Evolutionary conservation across 208 protist species (phyloP).

Genomic region (Acanthamoeba healyi): DNA sequence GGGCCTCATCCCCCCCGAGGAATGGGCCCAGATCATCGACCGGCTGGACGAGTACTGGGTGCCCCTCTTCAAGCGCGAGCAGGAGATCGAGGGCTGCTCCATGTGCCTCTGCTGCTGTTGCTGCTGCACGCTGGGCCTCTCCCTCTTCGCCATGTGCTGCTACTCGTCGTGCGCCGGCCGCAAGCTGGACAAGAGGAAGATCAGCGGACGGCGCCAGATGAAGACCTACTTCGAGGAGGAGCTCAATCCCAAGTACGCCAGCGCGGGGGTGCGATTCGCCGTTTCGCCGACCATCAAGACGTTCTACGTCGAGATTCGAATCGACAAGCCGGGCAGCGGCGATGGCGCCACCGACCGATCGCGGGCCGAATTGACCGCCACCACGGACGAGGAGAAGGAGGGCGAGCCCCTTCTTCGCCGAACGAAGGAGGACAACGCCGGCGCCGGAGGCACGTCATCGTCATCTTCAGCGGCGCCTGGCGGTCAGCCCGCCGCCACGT

Average conservation of each 20-base stretch:
- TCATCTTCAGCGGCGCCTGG: neutral
- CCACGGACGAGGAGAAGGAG: slow-evolving; percentile 14
- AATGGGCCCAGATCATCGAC: slow-evolving; percentile 57
- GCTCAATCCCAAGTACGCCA: slow-evolving; percentile 7
- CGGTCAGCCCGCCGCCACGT: neutral
- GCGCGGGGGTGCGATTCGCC: neutral
- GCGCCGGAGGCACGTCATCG: neutral
- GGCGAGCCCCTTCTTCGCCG: slow-evolving; percentile 28
- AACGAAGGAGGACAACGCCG: neutral
- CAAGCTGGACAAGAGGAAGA: slow-evolving; percentile 1
- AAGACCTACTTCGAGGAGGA: slow-evolving; percentile 63
- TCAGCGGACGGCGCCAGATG: neutral
- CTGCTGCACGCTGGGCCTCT: slow-evolving; percentile 39
- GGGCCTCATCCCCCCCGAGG: slow-evolving; percentile 10
- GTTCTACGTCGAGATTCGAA: slow-evolving; percentile 62
- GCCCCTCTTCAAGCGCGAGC: slow-evolving; percentile 23
- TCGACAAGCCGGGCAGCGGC: neutral
- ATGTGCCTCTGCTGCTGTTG: slow-evolving; percentile 60
- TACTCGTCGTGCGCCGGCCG: slow-evolving; percentile 21
- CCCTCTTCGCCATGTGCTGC: slow-evolving; percentile 55
- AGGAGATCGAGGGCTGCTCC: slow-evolving; percentile 54
- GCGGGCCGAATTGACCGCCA: neutral
- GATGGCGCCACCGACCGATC: neutral
- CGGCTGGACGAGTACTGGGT: slow-evolving; percentile 37
- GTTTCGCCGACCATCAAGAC: slow-evolving; percentile 39